Evolutionary conservation across 768 basidiomycete species (phyloP).

Genomic region (Lentinula sp.): DNA sequence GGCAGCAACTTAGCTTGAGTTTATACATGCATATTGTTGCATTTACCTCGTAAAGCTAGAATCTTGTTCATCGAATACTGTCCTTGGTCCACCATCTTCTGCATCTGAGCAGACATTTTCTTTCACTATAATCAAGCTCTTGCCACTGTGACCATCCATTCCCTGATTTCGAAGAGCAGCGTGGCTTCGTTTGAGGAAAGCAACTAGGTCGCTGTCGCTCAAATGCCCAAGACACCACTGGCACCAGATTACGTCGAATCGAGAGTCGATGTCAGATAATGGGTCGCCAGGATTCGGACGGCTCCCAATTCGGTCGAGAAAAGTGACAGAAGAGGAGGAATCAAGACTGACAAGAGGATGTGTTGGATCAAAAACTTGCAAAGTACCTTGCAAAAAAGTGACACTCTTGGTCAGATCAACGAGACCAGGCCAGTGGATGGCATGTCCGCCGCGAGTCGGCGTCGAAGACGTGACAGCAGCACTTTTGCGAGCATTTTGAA

Average conservation of each 20-base stretch:
- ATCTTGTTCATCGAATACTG: slow-evolving; percentile 78
- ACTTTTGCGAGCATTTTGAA: slow-evolving; percentile 32
- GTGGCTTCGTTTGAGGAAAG: slow-evolving; percentile 64
- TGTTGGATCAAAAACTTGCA: slow-evolving; percentile 78
- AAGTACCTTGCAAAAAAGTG: slow-evolving; percentile 69
- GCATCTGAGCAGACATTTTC: slow-evolving; percentile 78
- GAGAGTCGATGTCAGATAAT: slow-evolving; percentile 37
- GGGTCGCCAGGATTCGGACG: slow-evolving; percentile 28
- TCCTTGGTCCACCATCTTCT: slow-evolving; percentile 37
- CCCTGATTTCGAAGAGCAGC: slow-evolving; percentile 47
- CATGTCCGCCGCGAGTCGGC: slow-evolving; percentile 7
- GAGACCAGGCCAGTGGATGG: slow-evolving; percentile 58
- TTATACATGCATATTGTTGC: not conserved
- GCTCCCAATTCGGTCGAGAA: slow-evolving; percentile 66
- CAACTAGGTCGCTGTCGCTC: slow-evolving; percentile 66
- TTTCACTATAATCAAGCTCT: slow-evolving; percentile 79
- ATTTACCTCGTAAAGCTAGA: slow-evolving; percentile 82
- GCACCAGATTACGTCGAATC: slow-evolving; percentile 91
- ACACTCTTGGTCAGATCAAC: slow-evolving; percentile 60
- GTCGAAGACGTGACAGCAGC: slow-evolving; percentile 15
- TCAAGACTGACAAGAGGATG: slow-evolving; percentile 29
- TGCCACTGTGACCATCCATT: slow-evolving; percentile 22
- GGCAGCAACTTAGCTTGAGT: not conserved
- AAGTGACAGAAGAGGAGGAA: slow-evolving; percentile 17
- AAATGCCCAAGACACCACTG: slow-evolving; percentile 97